Conservation (phyloP, 768 basidiomycete genomes). For the Rhodosporidiobolus odoratus region DNA sequence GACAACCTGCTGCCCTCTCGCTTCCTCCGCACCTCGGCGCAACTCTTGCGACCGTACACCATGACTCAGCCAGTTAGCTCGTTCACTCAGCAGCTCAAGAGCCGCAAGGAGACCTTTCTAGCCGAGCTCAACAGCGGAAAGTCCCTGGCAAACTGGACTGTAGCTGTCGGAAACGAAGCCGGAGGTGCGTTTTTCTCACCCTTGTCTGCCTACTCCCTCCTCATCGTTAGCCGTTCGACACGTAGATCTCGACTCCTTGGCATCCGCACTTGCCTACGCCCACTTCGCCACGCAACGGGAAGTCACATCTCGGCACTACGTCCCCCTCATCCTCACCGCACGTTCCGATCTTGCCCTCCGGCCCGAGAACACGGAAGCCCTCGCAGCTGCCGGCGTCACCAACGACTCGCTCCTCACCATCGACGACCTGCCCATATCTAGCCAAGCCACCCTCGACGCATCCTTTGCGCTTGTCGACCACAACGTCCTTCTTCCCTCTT, state of each 20-base stretch:
- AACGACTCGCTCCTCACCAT: slow-evolving; percentile 60
- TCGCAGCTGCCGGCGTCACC: slow-evolving; percentile 58
- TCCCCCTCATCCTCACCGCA: slow-evolving; percentile 69
- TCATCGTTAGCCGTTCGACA: background rate
- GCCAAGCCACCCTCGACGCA: slow-evolving; percentile 53
- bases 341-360: slow-evolving; percentile 69
- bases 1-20: slow-evolving; percentile 5
- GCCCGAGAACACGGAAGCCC: slow-evolving; percentile 76
- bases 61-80: background rate
- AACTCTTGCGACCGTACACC: background rate
- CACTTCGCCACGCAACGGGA: slow-evolving; percentile 59
- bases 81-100: background rate
- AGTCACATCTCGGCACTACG: slow-evolving; percentile 43
- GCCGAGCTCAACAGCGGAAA: slow-evolving; percentile 53
- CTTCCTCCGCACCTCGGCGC: background rate
- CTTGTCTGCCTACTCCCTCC: background rate
- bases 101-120: slow-evolving; percentile 58
- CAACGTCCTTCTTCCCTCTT: slow-evolving; percentile 58
- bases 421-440: slow-evolving; percentile 57
- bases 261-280: slow-evolving; percentile 76
- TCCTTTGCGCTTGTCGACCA: slow-evolving; percentile 84
- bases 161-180: slow-evolving; percentile 90
- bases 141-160: slow-evolving; percentile 61
- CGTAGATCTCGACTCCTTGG: slow-evolving; percentile 82
- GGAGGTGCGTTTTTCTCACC: slow-evolving; percentile 58